Conservation (phyloP, 1,284 basidiomycete genomes). For the Ustilago bromivora region DNA sequence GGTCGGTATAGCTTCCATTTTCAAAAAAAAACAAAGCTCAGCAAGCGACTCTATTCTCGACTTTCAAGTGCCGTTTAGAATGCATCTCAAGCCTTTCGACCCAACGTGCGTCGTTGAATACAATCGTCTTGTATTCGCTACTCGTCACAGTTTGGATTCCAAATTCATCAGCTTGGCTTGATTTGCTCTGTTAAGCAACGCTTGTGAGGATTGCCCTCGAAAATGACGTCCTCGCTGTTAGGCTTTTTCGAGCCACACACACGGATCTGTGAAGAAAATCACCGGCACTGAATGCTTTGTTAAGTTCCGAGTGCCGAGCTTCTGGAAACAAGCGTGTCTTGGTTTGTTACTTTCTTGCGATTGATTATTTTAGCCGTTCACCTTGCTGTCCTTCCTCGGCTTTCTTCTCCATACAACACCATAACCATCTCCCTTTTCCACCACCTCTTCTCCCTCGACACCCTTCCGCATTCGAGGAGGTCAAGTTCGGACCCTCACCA, state of each 20-base stretch:
- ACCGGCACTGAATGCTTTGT: background rate
- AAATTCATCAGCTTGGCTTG: background rate
- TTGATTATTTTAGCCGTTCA: background rate
- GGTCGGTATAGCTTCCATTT: too few relatives aligned
- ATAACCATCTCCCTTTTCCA: background rate
- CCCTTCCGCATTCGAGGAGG: background rate
- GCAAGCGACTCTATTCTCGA: too few relatives aligned
- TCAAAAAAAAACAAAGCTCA: too few relatives aligned
- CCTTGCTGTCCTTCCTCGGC: background rate
- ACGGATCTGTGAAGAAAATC: background rate
- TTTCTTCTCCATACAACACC: background rate
- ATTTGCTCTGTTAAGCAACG: background rate
- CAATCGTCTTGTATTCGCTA: background rate
- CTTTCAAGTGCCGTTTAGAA: background rate
- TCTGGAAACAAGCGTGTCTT: background rate
- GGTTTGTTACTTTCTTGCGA: background rate
- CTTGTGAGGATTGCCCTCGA: background rate
- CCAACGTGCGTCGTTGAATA: slow-evolving; percentile 1
- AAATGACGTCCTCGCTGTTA: too few relatives aligned
- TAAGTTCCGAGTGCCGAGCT: background rate
- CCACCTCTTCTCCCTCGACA: background rate
- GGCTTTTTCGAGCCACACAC: too few relatives aligned
- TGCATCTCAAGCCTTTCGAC: background rate
- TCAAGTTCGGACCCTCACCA: background rate
- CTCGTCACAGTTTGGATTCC: background rate